phyloP scores from a whole-genome alignment of 768 basidiomycete genomes.

The Russula abietina region DNA sequence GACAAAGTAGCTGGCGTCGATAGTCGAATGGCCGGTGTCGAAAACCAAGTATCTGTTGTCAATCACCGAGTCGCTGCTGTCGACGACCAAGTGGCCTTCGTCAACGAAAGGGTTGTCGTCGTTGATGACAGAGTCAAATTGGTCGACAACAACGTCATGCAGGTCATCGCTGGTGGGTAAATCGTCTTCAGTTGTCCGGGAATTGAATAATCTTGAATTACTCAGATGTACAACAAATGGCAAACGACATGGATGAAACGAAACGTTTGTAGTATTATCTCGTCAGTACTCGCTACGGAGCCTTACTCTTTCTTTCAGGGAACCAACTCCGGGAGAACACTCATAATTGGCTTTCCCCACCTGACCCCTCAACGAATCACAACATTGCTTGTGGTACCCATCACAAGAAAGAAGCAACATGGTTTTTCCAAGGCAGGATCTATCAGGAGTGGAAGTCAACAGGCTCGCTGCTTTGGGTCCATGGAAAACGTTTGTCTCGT shows the following conservation, averaged over 20 bases:
- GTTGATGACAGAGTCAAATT: not conserved
- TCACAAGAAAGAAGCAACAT: not conserved
- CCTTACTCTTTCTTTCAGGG: not conserved
- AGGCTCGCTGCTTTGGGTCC: not conserved
- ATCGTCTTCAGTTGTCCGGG: too few relatives aligned
- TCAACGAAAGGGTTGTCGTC: too few relatives aligned
- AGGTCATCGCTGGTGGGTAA: too few relatives aligned
- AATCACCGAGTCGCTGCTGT: not conserved
- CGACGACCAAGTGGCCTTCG: too few relatives aligned
- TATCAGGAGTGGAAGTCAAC: not conserved
- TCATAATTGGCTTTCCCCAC: conserved; percentile 6
- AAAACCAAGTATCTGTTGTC: not conserved
- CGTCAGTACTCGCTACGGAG: too few relatives aligned
- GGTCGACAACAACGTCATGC: too few relatives aligned
- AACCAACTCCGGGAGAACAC: not conserved
- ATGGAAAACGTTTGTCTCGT: conserved; percentile 3
- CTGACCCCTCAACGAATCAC: conserved; percentile 4
- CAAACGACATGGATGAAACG: not conserved
- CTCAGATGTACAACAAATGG: not conserved
- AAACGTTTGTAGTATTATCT: not conserved
- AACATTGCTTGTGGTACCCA: not conserved
- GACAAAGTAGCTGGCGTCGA: not conserved
- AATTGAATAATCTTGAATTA: too few relatives aligned
- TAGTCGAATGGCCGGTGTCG: not conserved
- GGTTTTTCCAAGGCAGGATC: not conserved